Conservation (phyloP, 2,329 filamentous ascomycete species). For the Calonectria pauciramosa region DNA sequence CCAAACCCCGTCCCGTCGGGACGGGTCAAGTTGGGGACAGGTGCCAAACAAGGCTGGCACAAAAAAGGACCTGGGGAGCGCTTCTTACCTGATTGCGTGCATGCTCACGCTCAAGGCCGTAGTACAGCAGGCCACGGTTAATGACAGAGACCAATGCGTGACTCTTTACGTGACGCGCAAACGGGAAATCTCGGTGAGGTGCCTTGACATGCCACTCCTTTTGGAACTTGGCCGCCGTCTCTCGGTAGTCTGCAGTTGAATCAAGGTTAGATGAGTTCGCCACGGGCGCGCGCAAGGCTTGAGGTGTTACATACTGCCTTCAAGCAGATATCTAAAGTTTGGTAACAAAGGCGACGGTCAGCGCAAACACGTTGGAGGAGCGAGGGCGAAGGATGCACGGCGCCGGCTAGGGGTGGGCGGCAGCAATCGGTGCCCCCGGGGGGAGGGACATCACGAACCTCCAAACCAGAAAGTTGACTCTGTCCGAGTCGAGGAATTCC, state of each 20-base stretch:
- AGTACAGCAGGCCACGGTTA: conserved; percentile 74
- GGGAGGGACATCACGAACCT: conserved; percentile 66
- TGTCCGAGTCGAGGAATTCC: conserved; percentile 75
- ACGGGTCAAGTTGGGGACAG: conserved; percentile 26
- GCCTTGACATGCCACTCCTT: conserved; percentile 76
- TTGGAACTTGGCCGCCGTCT: conserved; percentile 76
- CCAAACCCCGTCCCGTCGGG: conserved; percentile 27
- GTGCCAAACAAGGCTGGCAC: conserved; percentile 24
- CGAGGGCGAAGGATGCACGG: conserved; percentile 21
- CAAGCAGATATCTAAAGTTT: conserved; percentile 67
- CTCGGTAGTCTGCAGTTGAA: conserved; percentile 70
- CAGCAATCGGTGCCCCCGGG: conserved; percentile 39
- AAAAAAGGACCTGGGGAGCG: conserved; percentile 9
- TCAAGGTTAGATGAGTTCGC: conserved; percentile 43
- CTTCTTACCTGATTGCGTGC: conserved; percentile 63
- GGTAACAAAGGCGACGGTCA: conserved; percentile 36
- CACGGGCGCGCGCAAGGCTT: conserved; percentile 33
- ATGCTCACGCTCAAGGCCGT: conserved; percentile 70
- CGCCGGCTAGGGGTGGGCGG: conserved; percentile 23
- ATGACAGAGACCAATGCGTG: conserved; percentile 74
- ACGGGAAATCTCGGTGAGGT: conserved; percentile 73
- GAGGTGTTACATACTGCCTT: conserved; percentile 69
- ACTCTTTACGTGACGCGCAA: conserved; percentile 75
- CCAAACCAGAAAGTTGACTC: conserved; percentile 80
- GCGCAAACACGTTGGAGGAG: conserved; percentile 32